A percentile compares a stretch with the other conserved stretches of the same genome.
These are phyloP conservation scores for Dioscorea cayenensis DNA, from an alignment of 116 monocot genomes.

Conservation along the genomic window DNA sequence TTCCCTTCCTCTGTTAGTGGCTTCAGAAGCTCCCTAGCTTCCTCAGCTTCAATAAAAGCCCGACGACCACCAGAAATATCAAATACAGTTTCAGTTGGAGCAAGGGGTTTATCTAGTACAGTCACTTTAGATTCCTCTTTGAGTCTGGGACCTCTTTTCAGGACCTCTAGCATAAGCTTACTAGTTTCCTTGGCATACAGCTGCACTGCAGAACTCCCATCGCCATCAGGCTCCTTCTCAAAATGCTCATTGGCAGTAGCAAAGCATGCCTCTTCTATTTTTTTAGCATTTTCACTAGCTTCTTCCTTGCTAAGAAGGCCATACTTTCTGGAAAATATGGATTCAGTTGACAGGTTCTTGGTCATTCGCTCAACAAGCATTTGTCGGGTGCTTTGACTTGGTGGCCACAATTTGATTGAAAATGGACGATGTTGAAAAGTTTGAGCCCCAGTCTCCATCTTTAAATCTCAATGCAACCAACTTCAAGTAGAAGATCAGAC, in stretches of 20 bases:
- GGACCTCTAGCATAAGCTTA: conserved; percentile 58
- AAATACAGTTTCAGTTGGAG: conserved; percentile 22
- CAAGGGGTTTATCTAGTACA: neutral
- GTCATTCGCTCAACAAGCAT: conserved; percentile 75
- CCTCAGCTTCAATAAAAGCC: conserved; percentile 73
- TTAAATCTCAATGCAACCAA: neutral
- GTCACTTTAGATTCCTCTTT: conserved; percentile 14
- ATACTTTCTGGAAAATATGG: conserved; percentile 70
- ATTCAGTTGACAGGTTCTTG: conserved; percentile 66
- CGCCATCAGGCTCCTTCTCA: conserved; percentile 63
- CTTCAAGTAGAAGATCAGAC: no score
- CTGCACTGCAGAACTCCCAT: conserved; percentile 84
- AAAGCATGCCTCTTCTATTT: conserved; percentile 64
- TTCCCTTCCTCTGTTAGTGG: conserved; percentile 44
- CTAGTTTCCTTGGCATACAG: conserved; percentile 85
- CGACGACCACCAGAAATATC: conserved; percentile 67
- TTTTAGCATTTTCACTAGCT: conserved; percentile 44
- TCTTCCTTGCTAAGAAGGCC: conserved; percentile 54
- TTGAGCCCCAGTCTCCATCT: conserved; percentile 7
- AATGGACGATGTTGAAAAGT: conserved; percentile 31
- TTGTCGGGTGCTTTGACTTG: conserved; percentile 51
- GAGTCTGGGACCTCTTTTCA: conserved; percentile 43
- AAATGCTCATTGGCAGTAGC: conserved; percentile 43
- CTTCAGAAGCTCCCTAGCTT: conserved; percentile 50
- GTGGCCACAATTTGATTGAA: conserved; percentile 85